Conservation (phyloP, 1,284 basidiomycete genomes). For the Rhodotorula sp. region DNA sequence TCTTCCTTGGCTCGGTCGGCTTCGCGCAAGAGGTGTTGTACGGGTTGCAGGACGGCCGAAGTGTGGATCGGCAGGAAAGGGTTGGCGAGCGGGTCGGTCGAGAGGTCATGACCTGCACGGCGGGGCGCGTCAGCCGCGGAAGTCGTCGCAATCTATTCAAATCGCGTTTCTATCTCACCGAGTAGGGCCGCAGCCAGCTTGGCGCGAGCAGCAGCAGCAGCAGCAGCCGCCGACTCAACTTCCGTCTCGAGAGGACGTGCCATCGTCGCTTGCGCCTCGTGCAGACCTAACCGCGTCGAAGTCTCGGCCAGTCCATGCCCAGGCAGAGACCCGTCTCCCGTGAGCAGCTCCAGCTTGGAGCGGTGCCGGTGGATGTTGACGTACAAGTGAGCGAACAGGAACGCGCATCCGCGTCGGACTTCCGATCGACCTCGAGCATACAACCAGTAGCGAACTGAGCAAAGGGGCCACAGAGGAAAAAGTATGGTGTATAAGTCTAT, state of each 20-base stretch:
- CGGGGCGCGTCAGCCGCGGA: background rate
- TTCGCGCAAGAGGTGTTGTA: conserved; percentile 21
- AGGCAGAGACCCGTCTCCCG: too few species aligned
- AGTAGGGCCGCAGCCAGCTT: conserved; percentile 28
- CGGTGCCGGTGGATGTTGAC: too few species aligned
- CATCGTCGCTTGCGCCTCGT: background rate
- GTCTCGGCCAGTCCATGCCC: too few species aligned
- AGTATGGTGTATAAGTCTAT: conserved; percentile 1
- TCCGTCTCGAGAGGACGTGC: background rate
- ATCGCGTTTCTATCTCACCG: too few species aligned
- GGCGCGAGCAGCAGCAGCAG: background rate
- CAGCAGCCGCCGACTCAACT: background rate
- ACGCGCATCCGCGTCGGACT: too few species aligned
- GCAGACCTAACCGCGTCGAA: too few species aligned
- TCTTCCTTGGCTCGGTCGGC: background rate
- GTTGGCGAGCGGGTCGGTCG: background rate
- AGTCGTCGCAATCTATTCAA: too few species aligned
- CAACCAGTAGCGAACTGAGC: too few species aligned
- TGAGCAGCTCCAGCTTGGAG: too few species aligned
- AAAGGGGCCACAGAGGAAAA: too few species aligned
- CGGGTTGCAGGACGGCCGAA: conserved; percentile 27
- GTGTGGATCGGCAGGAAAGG: conserved; percentile 1
- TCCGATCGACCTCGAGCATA: too few species aligned
- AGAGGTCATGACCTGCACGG: conserved; percentile 21
- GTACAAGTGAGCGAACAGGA: too few species aligned